phyloP scores from a whole-genome alignment of 2,329 filamentous ascomycete genomes.

The Aspergillus aculeatus region DNA sequence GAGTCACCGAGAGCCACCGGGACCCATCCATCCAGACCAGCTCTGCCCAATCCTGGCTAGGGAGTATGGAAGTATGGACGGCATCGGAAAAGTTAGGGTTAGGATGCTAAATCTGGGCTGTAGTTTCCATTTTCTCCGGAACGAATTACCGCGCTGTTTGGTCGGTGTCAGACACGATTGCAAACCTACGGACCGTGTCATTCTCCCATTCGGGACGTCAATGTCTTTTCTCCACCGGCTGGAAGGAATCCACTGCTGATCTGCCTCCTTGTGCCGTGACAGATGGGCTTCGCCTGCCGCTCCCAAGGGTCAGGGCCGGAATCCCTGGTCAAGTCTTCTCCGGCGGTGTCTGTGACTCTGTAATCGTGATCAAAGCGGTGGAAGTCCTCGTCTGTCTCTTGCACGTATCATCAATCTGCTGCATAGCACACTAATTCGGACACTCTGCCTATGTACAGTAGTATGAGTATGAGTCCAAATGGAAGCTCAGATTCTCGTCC shows the following conservation, averaged over 20 bases:
- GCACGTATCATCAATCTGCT: no score
- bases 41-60: conserved; percentile 1
- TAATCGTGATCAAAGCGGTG: no score
- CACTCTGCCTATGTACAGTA: no score
- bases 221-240: not conserved
- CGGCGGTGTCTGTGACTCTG: no score
- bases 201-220: not conserved
- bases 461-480: no score
- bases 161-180: not conserved
- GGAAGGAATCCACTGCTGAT: not conserved
- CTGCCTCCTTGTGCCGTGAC: not conserved
- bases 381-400: no score
- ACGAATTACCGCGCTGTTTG: not conserved
- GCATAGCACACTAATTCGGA: no score
- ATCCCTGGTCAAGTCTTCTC: no score
- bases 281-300: no score
- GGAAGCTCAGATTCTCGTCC: no score
- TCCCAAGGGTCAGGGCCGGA: no score
- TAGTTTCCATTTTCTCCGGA: conserved; percentile 2
- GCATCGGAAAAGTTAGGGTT: no score
- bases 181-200: not conserved
- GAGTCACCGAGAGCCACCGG: not conserved
- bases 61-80: not conserved
- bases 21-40: not conserved
- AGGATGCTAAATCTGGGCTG: not conserved